Percentiles rank a stretch among this genome's conserved stretches.
Evolutionary conservation across 2,329 filamentous ascomycete genomes (phyloP).

Genomic region (Microsporum canis): DNA sequence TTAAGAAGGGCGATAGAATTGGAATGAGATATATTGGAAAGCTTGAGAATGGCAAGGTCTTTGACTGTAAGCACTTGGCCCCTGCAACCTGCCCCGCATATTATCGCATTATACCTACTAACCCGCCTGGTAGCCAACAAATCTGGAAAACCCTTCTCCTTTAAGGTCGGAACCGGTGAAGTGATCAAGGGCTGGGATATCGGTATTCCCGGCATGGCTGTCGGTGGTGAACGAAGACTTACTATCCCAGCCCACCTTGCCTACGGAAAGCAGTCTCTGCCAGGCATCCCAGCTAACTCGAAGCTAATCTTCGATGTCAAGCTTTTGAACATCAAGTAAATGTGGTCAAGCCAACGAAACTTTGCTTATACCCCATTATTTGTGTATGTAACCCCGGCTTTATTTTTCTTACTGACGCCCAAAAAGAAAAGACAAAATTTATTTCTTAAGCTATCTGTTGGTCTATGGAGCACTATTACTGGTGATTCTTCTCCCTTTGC

Average conservation of each 20-base stretch:
- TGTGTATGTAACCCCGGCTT: not conserved
- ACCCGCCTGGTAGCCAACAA: slow-evolving; percentile 62
- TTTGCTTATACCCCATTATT: not conserved
- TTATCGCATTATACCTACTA: slow-evolving; percentile 1
- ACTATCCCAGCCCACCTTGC: slow-evolving; percentile 77
- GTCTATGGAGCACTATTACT: not conserved
- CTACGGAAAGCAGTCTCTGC: slow-evolving; percentile 73
- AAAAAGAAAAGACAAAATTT: not conserved
- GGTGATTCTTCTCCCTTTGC: not conserved
- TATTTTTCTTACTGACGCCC: not conserved
- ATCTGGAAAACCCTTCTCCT: slow-evolving; percentile 93
- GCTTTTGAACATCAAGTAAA: slow-evolving; percentile 70
- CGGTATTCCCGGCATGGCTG: slow-evolving; percentile 80
- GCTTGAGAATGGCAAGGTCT: slow-evolving; percentile 85
- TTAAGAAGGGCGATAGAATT: slow-evolving; percentile 82
- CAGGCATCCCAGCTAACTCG: slow-evolving; percentile 85
- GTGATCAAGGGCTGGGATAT: slow-evolving; percentile 99
- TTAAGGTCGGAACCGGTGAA: slow-evolving; percentile 87
- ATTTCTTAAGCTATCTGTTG: not conserved
- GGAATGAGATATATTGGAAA: slow-evolving; percentile 98
- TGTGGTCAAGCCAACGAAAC: not conserved
- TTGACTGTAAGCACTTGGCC: slow-evolving; percentile 62
- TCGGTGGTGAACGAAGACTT: slow-evolving; percentile 86
- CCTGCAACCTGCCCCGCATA: not conserved
- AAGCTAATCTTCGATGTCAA: slow-evolving; percentile 87